Percentiles rank a stretch among this genome's conserved stretches.
Conservation (phyloP, 2,329 filamentous ascomycete genomes). For the Claviceps fusiformis region DNA sequence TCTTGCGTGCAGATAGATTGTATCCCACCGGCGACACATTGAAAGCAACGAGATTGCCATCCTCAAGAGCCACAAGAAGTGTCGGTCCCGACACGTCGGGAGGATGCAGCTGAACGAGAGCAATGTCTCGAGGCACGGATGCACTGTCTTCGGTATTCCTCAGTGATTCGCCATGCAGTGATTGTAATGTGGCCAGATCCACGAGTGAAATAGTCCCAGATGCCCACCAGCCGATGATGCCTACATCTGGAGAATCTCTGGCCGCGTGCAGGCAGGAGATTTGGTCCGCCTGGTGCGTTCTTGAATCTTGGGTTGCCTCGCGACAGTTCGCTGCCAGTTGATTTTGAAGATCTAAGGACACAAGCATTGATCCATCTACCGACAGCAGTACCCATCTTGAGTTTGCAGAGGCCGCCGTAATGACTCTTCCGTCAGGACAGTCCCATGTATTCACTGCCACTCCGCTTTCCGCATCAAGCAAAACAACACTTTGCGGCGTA, state of each 20-base stretch:
- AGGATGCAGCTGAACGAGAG: constrained; percentile 65
- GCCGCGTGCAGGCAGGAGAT: constrained; percentile 76
- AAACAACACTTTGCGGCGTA: constrained; percentile 46
- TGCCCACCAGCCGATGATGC: constrained; percentile 78
- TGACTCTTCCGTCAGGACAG: constrained; percentile 35
- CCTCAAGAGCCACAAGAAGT: constrained; percentile 79
- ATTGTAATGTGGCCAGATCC: constrained; percentile 50
- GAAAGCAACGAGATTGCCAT: constrained; percentile 82
- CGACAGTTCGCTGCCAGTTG: constrained; percentile 46
- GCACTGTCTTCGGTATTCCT: constrained; percentile 48
- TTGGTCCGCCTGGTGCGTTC: constrained; percentile 41
- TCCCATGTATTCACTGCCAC: constrained; percentile 45
- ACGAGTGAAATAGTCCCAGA: constrained; percentile 68
- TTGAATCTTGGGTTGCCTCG: constrained; percentile 39
- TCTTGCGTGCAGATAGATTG: constrained; percentile 59
- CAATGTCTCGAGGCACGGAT: constrained; percentile 71
- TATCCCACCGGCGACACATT: constrained; percentile 49
- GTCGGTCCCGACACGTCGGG: constrained; percentile 46
- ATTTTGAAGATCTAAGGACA: constrained; percentile 51
- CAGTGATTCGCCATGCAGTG: constrained; percentile 51
- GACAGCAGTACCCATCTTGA: constrained; percentile 57
- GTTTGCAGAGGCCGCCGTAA: constrained; percentile 71
- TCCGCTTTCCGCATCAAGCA: constrained; percentile 49
- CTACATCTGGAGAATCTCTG: constrained; percentile 46
- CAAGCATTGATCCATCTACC: constrained; percentile 57